phyloP scores from a whole-genome alignment of 345 rosid genomes.

The Syzygium oleosum region DNA sequence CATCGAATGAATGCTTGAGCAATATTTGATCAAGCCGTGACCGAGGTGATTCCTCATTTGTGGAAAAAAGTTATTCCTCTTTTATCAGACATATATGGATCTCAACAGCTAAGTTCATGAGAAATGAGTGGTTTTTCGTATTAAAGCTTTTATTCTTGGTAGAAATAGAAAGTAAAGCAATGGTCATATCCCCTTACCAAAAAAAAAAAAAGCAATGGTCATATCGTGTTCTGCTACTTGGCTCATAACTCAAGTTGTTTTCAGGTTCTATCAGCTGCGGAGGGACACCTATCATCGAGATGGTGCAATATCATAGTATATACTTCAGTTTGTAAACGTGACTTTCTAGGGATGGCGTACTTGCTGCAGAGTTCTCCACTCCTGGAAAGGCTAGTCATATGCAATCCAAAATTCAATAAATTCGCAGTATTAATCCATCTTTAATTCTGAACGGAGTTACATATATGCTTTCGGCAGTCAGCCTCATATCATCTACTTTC shows the following conservation, averaged over 20 bases:
- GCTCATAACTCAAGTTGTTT: not conserved
- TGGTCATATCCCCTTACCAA: too few species aligned
- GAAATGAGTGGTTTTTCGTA: not conserved
- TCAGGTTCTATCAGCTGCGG: not conserved
- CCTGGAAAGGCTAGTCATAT: not conserved
- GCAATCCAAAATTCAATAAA: not conserved
- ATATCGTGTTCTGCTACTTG: not conserved
- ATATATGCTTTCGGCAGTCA: not conserved
- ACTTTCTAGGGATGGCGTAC: not conserved
- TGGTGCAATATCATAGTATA: not conserved
- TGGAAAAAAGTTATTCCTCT: not conserved
- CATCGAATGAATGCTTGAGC: not conserved
- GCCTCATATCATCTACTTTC: not conserved
- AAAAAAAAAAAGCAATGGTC: not conserved
- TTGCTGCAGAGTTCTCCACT: not conserved
- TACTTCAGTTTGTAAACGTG: not conserved
- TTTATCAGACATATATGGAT: not conserved
- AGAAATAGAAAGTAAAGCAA: not conserved
- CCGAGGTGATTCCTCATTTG: not conserved
- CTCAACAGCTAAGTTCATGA: not conserved
- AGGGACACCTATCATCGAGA: not conserved
- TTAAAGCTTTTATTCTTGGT: not conserved
- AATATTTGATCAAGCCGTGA: not conserved
- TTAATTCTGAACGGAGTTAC: not conserved
- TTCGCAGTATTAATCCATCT: not conserved